Conservation (phyloP, 2,329 filamentous ascomycete genomes). For the Rutstroemia sp. region DNA sequence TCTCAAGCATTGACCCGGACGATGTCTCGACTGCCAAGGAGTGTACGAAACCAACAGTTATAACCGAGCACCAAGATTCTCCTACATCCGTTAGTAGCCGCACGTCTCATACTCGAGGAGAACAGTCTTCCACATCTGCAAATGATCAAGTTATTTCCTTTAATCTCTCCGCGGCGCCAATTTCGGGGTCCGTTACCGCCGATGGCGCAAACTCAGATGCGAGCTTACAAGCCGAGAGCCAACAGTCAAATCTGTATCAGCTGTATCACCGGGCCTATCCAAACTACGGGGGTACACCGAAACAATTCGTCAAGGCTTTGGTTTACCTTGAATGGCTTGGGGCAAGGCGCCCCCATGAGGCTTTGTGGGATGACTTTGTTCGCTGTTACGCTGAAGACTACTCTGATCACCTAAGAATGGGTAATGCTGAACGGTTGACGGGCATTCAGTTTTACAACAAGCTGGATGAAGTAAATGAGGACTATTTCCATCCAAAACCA, state of each 20-base stretch:
- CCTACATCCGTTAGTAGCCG: no score
- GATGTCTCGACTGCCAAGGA: not conserved
- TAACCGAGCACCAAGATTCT: no score
- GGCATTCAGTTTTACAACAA: slow-evolving; percentile 1
- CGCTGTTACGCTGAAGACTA: slow-evolving; percentile 37
- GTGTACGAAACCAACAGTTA: no score
- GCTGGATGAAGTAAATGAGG: not conserved
- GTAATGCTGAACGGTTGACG: not conserved
- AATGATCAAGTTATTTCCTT: no score
- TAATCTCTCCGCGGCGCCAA: not conserved
- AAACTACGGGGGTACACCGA: slow-evolving; percentile 33
- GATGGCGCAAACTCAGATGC: not conserved
- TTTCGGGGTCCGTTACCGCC: not conserved
- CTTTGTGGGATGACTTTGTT: slow-evolving; percentile 47
- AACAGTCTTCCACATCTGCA: no score
- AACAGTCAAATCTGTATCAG: slow-evolving; percentile 24
- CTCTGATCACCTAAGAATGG: not conserved
- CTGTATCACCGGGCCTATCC: slow-evolving; percentile 39
- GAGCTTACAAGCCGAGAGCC: not conserved
- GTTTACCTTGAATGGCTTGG: slow-evolving; percentile 36
- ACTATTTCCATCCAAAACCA: not conserved
- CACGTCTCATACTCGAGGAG: no score
- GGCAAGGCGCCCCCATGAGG: slow-evolving; percentile 33
- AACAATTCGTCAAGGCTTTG: slow-evolving; percentile 39
- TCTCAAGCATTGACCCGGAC: no score